phyloP scores from a whole-genome alignment of 768 basidiomycete genomes.

The Boletales sp. region DNA sequence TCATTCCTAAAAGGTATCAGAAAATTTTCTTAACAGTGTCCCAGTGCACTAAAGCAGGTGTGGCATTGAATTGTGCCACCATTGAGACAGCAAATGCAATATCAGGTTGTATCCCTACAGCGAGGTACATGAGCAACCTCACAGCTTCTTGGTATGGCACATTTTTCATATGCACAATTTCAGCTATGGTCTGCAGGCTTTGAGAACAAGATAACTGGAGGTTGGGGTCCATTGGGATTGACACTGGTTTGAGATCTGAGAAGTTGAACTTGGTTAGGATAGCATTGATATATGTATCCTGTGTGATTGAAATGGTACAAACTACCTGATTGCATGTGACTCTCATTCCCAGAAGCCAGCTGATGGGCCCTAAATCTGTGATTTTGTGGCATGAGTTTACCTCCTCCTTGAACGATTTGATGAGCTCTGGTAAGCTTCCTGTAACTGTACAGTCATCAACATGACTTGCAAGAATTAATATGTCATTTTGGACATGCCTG shows the following conservation, averaged over 20 bases:
- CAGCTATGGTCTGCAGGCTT: neutral
- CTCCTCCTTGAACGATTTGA: neutral
- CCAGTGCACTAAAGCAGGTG: too few species aligned
- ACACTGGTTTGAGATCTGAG: neutral
- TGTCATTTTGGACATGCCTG: neutral
- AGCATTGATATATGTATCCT: neutral
- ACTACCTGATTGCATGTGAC: neutral
- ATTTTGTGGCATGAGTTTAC: neutral
- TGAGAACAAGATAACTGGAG: neutral
- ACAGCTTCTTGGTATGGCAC: slow-evolving; percentile 1
- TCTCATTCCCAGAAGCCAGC: slow-evolving; percentile 1
- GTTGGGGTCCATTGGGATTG: neutral
- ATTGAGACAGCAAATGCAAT: too few species aligned
- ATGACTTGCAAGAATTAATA: neutral
- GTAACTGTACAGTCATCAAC: slow-evolving; percentile 2
- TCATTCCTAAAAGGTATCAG: too few species aligned
- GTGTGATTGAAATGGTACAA: neutral
- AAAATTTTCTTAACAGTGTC: too few species aligned
- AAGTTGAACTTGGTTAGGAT: neutral
- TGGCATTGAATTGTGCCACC: too few species aligned
- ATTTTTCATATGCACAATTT: neutral
- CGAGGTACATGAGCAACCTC: neutral
- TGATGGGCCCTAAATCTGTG: neutral
- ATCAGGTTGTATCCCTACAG: too few species aligned
- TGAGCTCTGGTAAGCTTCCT: neutral